Percentiles rank a stretch among this genome's conserved stretches.
These are phyloP conservation scores for Aspergillus fumigatus DNA, from an alignment of 2,329 filamentous ascomycete species.

Conservation along the genomic window DNA sequence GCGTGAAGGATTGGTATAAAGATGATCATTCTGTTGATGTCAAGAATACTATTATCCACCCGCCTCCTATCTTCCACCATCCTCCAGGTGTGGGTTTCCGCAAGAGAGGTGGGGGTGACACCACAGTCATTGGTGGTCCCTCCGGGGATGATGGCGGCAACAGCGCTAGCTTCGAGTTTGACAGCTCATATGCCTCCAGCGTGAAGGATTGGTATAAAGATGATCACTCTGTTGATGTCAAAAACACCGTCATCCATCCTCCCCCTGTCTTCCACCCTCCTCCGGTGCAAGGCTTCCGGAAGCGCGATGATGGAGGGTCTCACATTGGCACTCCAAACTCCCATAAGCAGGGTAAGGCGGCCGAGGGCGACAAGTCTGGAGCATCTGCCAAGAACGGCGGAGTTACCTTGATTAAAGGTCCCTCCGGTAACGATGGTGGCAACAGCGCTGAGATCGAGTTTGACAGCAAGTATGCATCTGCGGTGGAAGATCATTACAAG, in stretches of 20 bases:
- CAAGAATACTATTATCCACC: slow-evolving; percentile 11
- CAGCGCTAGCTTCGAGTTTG: slow-evolving; percentile 2
- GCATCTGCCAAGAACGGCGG: not conserved
- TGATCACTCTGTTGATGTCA: slow-evolving; percentile 18
- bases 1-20: slow-evolving; percentile 14
- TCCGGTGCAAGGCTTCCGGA: not conserved
- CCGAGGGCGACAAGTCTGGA: no score
- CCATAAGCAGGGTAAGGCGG: not conserved
- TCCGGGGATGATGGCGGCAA: slow-evolving; percentile 16
- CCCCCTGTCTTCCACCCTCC: not conserved
- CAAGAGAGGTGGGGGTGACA: no score
- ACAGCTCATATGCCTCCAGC: slow-evolving; percentile 5
- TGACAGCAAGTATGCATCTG: not conserved
- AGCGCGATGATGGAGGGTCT: not conserved
- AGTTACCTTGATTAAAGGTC: not conserved
- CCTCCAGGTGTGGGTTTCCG: no score
- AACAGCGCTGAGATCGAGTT: not conserved
- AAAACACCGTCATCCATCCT: slow-evolving; percentile 10
- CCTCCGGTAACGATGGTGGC: slow-evolving; percentile 5
- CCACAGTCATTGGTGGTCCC: slow-evolving; percentile 8
- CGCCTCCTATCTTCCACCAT: no score
- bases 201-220: slow-evolving; percentile 19
- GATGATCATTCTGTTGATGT: slow-evolving; percentile 22
- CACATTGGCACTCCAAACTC: not conserved
- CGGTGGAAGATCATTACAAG: not conserved